Base-by-base conservation (phyloP, 2,329 filamentous ascomycete genomes). In the Fusarium duplospermum region DNA sequence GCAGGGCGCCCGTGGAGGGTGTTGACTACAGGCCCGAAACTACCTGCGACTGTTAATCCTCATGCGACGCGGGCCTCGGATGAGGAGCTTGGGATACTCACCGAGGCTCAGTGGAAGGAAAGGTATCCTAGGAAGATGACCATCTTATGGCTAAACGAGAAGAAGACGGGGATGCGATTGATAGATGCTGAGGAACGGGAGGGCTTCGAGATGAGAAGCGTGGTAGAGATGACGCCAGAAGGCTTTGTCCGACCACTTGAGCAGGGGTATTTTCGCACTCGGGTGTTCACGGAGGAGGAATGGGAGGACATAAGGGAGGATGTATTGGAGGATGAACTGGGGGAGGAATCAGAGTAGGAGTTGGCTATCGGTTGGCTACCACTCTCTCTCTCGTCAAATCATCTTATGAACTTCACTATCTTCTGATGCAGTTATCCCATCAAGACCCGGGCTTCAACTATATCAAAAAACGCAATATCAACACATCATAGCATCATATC, bases 161-260 rank as follows among this genome's bases (percentile, higher is more conserved):
- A 16, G 6, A 9, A 47, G 22, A 13, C 47, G 1, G 66, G 64
- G 3, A 57, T 57, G 24, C 18, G 47, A 10, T 50, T 69, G 8
- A 40, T 58, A 33, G 57, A 52, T 57, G 64, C 36, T 1, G 64
- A 69, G 11, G 57, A 62, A 8, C 56, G 47, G 8, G 42, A 52
- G 13, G 66, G 47, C 1, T 31, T n/a, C 56, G 64, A 67, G 9
- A 14, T 27, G 35, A 27, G n/a, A 16, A 22, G 24, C 3, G 0
- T 40, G 4, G 64, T 42, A 4, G 64, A 69, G 9, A 57, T 27
- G 14, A 69, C 64, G 2, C 66, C 66, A 1, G 3, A 20, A 6
- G 64, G 64, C 8, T 69, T 36, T 36, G 31, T 24, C 2, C 40
- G 63, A 40, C 3, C 16, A 45, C 4, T 6, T 45, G 22, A 78